Evolutionary conservation across 176 grass and related monocot genomes (phyloP).

Genomic region (Ensete ventricosum): DNA sequence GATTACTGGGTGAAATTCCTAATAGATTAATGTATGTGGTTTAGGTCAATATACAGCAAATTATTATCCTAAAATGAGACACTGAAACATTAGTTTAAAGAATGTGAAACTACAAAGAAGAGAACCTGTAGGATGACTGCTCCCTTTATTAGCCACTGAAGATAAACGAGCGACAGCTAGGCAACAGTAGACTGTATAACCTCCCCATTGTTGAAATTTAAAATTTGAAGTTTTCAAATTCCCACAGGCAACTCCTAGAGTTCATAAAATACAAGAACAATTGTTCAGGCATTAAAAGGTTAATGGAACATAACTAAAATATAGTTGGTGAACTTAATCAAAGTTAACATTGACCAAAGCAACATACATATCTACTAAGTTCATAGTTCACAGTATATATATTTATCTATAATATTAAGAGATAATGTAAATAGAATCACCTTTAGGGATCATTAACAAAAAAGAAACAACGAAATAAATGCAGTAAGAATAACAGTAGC

Average conservation of each 20-base stretch:
- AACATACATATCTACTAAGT: background rate
- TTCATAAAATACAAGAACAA: conserved; percentile 11
- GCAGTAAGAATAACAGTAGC: background rate
- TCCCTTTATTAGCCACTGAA: conserved; percentile 47
- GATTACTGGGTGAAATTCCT: background rate
- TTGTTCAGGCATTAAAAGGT: background rate
- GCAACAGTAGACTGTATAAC: conserved; percentile 26
- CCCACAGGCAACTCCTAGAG: conserved; percentile 34
- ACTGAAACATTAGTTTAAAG: background rate
- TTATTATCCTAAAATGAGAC: conserved; percentile 9
- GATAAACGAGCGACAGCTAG: conserved; percentile 34
- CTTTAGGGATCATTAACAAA: background rate
- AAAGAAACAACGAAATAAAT: background rate
- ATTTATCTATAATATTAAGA: background rate
- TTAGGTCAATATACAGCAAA: background rate
- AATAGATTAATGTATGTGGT: background rate
- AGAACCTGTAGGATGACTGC: conserved; percentile 46
- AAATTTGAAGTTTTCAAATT: conserved; percentile 17
- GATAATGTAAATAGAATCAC: background rate
- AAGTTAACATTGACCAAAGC: background rate
- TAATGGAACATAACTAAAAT: background rate
- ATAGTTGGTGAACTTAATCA: background rate
- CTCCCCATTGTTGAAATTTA: conserved; percentile 23
- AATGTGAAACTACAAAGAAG: conserved; percentile 7
- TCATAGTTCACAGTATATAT: background rate